phyloP scores from a whole-genome alignment of 805 yeast species.

The Wickerhamiella dianesei region DNA sequence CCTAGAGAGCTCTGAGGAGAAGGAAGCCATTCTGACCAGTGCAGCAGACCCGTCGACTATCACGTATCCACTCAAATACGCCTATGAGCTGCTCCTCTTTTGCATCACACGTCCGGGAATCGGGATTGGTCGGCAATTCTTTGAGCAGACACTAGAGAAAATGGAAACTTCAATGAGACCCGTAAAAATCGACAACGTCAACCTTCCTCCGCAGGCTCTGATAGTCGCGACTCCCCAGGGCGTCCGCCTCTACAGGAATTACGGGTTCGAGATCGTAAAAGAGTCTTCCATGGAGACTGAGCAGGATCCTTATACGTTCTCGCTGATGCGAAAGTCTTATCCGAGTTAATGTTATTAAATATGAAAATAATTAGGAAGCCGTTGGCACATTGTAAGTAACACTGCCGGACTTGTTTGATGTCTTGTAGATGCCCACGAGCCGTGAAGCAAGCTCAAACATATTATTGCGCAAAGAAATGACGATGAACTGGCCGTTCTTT shows the following conservation, averaged over 20 bases:
- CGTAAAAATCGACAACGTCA: not conserved
- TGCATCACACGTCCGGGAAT: not conserved
- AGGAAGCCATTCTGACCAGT: not conserved
- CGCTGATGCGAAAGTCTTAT: not conserved
- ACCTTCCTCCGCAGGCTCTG: not conserved
- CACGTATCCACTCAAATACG: not conserved
- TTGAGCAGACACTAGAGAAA: not conserved
- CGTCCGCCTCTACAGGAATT: not conserved
- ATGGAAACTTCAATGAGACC: not conserved
- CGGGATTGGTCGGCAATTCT: not conserved
- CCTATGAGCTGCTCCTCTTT: not conserved
- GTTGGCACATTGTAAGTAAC: conserved; percentile 33
- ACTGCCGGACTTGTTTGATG: conserved; percentile 77
- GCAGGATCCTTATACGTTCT: not conserved
- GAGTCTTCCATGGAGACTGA: not conserved
- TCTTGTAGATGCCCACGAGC: conserved; percentile 90
- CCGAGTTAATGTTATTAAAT: not conserved
- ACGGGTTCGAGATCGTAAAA: not conserved
- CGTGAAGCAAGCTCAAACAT: conserved; percentile 96
- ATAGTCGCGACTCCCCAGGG: not conserved
- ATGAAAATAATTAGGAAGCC: not conserved
- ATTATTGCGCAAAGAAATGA: conserved; percentile 86
- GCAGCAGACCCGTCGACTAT: not conserved
- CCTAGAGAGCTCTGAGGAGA: not conserved
- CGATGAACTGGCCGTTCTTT: conserved; percentile 91